Percentiles rank a stretch among this genome's conserved stretches.
These are phyloP conservation scores for Daucus carota DNA, from an alignment of 129 eudicot genomes.

Conservation along the genomic window DNA sequence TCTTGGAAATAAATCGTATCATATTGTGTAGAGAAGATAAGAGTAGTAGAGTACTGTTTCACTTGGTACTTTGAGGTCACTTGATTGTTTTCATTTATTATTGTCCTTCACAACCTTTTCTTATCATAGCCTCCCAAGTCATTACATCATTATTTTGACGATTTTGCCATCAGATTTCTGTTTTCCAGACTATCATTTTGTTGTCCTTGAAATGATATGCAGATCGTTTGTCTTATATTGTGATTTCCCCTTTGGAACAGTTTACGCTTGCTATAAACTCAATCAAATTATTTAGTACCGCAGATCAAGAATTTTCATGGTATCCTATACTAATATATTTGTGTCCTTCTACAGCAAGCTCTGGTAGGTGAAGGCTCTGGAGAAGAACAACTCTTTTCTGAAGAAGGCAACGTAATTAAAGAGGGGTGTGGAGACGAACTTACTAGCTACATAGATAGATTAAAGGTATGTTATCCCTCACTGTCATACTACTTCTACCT, in stretches of 20 bases:
- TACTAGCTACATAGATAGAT: slow-evolving; percentile 48
- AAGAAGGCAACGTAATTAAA: slow-evolving; percentile 35
- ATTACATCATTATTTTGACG: not conserved
- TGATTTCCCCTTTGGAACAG: not conserved
- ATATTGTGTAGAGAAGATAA: not conserved
- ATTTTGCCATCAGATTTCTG: not conserved
- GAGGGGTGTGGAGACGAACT: slow-evolving; percentile 54
- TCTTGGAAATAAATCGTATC: not conserved
- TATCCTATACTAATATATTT: not conserved
- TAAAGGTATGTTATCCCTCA: slow-evolving; percentile 41
- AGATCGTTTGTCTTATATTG: not conserved
- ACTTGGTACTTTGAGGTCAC: not conserved
- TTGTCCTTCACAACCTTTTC: not conserved
- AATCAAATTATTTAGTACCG: not conserved
- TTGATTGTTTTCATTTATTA: not conserved
- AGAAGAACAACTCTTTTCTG: slow-evolving; percentile 80
- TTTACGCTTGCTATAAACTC: not conserved
- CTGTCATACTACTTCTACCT: not conserved
- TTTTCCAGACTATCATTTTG: not conserved
- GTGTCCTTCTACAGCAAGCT: slow-evolving; percentile 52
- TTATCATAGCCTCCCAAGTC: not conserved
- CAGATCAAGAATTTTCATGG: not conserved
- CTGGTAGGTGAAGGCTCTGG: slow-evolving; percentile 93
- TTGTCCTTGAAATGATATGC: not conserved
- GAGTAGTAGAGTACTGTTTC: not conserved